These are phyloP conservation scores for Xylariaceae sp. DNA, from an alignment of 2,329 filamentous ascomycete genomes.

Conservation along the genomic window DNA sequence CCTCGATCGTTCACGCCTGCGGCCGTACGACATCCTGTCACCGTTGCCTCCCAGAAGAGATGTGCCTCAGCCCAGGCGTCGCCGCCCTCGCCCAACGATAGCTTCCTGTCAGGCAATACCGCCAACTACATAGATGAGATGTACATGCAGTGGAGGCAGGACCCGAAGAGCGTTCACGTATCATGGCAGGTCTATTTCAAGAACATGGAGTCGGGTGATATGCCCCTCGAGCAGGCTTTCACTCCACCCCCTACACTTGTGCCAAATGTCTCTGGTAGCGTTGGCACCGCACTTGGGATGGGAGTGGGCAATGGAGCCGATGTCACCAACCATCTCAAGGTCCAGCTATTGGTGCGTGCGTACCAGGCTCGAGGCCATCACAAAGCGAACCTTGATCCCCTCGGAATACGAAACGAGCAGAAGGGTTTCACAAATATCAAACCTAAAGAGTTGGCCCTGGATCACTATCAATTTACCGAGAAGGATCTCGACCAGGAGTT, in stretches of 20 bases:
- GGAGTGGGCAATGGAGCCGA: constrained; percentile 67
- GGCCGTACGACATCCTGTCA: constrained; percentile 45
- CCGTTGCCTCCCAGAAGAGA: constrained; percentile 45
- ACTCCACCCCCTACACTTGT: constrained; percentile 90
- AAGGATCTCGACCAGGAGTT: constrained; percentile 91
- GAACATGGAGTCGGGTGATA: constrained; percentile 97
- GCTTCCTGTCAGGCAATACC: constrained; percentile 92
- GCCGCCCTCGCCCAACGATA: constrained; percentile 78
- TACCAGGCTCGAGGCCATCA: constrained; percentile 98
- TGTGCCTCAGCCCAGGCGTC: constrained; percentile 51
- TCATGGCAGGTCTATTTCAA: constrained; percentile 99
- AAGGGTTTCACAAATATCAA: constrained; percentile 79
- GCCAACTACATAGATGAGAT: constrained; percentile 99
- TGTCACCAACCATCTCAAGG: constrained; percentile 94
- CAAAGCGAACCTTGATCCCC: constrained; percentile 94
- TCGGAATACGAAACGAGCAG: constrained; percentile 83
- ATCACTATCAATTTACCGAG: constrained; percentile 93
- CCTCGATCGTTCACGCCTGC: constrained; percentile 41
- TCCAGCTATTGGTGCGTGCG: constrained; percentile 91
- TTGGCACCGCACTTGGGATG: constrained; percentile 64
- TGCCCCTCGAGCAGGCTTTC: constrained; percentile 97
- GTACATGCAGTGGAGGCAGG: constrained; percentile 96
- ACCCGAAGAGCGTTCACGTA: constrained; percentile 88
- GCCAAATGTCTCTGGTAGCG: constrained; percentile 71
- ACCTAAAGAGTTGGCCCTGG: constrained; percentile 87